Base-by-base conservation (phyloP, 2,329 filamentous ascomycete genomes). In the Phaeosphaeriaceae sp. region DNA sequence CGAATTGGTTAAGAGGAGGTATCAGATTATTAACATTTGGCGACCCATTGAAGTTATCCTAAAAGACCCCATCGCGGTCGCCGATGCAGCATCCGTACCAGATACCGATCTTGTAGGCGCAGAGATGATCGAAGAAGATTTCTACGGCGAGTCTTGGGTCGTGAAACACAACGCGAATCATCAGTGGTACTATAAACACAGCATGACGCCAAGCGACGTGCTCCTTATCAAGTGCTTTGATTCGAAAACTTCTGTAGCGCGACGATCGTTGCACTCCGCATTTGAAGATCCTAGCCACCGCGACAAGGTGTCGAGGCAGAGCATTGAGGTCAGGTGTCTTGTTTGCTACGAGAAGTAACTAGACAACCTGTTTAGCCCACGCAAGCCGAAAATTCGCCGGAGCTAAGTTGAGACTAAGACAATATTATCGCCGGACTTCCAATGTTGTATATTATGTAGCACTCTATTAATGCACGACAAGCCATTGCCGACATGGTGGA, bases 21-120 rank as follows among this genome's bases (percentile, higher is more conserved):
- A 59, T 40, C 61, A 67, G 23, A 63, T 69, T 37, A 61, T 69
- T 52, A 69, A 69, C 28, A 51, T 66, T 20, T 69, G 66, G 66
- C 52, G 63, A 13, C 66, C 66, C 2, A 59, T 67, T 26, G 56
- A 56, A 42, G 66, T 56, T 3, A 61, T 67, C 32, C 32, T 55
- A 28, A 64, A 64, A 49, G 64, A 68, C 42, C 64, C 66, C 6
- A 61, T 68, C 29, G 62, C 60, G 9, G 58, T 67, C 17, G 65
- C 65, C 1, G 60, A 60, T 53, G 44, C 63, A 18, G 11, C 30
- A 3, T 56, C 58, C 13, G 61, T 68, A 4, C 60, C 59, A 12
- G 64, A 67, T 21, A 42, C 26, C 3, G 61, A 67, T 35, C 52
- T 67, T 9, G 54, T 68, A 2, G 52, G 29, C 7, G 59, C 61